Conservation (phyloP, 1,139 yeast genomes). For the Geotrichum europaeum region DNA sequence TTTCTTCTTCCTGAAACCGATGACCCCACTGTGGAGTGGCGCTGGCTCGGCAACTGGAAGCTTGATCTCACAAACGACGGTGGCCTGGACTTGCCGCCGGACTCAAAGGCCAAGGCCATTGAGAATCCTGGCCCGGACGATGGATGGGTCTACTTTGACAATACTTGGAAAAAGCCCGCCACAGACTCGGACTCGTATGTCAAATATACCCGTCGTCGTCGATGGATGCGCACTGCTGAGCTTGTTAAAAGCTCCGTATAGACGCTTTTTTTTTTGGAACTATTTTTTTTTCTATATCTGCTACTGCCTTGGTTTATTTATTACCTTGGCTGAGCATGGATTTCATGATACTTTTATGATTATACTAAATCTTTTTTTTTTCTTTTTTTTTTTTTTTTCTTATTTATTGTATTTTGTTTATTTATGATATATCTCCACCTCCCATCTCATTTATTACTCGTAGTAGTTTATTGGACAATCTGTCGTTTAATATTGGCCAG, state of each 20-base stretch:
- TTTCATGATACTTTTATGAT: not conserved
- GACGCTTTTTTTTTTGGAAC: not conserved
- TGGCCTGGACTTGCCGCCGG: conserved; percentile 36
- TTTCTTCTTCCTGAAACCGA: conserved; percentile 77
- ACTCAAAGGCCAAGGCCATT: conserved; percentile 56
- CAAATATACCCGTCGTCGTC: conserved; percentile 85
- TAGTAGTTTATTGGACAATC: not conserved
- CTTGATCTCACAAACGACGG: conserved; percentile 87
- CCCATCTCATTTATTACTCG: not conserved
- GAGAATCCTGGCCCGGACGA: conserved; percentile 76
- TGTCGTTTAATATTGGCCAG: not conserved
- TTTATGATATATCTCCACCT: not conserved
- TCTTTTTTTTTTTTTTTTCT: not conserved
- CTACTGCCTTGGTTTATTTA: not conserved
- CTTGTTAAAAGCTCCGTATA: conserved; percentile 38
- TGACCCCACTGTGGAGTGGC: conserved; percentile 61
- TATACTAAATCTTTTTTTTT: not conserved
- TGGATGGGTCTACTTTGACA: conserved; percentile 84
- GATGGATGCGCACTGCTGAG: conserved; percentile 96
- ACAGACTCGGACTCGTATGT: conserved; percentile 75
- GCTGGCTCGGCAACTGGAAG: conserved; percentile 95
- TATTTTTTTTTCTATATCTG: not conserved
- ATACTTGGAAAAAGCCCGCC: conserved; percentile 88
- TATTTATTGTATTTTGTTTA: not conserved
- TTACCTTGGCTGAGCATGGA: no score